These are phyloP conservation scores for Debaryomycetaceae sp. DNA, from an alignment of 1,139 yeast genomes.

Conservation along the genomic window DNA sequence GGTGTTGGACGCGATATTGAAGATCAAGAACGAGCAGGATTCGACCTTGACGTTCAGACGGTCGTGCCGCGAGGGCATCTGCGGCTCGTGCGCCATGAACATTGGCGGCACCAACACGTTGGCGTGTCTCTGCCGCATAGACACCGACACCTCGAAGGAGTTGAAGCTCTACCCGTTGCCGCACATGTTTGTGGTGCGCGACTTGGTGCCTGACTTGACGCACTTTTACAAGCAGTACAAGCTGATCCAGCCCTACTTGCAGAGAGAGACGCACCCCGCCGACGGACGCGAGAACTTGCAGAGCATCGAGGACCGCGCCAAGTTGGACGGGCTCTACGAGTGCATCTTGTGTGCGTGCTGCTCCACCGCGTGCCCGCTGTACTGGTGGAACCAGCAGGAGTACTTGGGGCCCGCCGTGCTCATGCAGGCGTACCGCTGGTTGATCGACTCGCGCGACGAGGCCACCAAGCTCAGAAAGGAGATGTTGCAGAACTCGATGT, in stretches of 20 bases:
- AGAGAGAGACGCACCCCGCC: constrained; percentile 72
- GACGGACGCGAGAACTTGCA: constrained; percentile 95
- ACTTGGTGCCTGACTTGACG: constrained; percentile 95
- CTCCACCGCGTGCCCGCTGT: constrained; percentile 97
- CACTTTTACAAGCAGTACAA: constrained; percentile 98
- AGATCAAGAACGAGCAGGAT: constrained; percentile 95
- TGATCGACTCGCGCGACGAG: constrained; percentile 94
- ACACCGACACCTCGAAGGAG: constrained; percentile 68
- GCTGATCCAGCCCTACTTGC: constrained; percentile 95
- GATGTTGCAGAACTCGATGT: constrained; percentile 95
- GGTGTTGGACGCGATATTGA: constrained; percentile 92
- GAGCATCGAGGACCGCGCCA: constrained; percentile 88
- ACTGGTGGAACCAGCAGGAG: constrained; percentile 99
- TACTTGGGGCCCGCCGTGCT: constrained; percentile 97
- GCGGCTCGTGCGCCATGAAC: constrained; percentile 99
- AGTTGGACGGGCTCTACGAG: constrained; percentile 94
- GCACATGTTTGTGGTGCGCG: constrained; percentile 96
- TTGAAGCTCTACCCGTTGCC: constrained; percentile 94
- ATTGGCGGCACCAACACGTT: constrained; percentile 96
- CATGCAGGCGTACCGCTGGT: constrained; percentile 99
- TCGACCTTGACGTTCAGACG: constrained; percentile 93
- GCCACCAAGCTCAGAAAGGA: constrained; percentile 78
- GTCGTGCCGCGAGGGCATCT: constrained; percentile 98
- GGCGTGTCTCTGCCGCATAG: constrained; percentile 94
- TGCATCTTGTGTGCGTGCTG: constrained; percentile 99